phyloP scores from a whole-genome alignment of 108 stramenopile species.

The Cafeteria roenbergensis region DNA sequence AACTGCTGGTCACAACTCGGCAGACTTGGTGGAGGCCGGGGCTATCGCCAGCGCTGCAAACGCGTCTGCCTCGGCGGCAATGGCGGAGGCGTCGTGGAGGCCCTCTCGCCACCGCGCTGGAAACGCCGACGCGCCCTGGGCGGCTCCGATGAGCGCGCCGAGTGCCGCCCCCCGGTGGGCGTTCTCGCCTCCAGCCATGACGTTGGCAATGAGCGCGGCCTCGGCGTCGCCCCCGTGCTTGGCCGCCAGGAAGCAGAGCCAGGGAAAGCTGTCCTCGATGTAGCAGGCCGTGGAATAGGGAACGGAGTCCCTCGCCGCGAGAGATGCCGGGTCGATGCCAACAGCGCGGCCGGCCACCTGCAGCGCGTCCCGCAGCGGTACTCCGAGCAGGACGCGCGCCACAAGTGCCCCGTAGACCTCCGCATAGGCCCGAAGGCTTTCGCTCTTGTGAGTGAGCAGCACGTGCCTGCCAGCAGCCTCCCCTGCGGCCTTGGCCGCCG shows the following conservation, averaged over 20 bases:
- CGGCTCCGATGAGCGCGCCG: slow-evolving; percentile 63
- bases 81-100: too few relatives aligned
- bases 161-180: slow-evolving; percentile 62
- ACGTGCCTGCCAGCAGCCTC: slow-evolving; percentile 42
- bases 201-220: slow-evolving; percentile 57
- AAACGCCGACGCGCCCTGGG: slow-evolving; percentile 25
- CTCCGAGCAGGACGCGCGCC: background rate
- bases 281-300: slow-evolving; percentile 48
- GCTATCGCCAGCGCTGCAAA: too few relatives aligned
- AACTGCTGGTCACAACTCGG: too few relatives aligned
- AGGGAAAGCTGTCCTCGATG: slow-evolving; percentile 47
- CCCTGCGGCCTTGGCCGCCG: slow-evolving; percentile 42
- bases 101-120: background rate
- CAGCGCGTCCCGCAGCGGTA: background rate
- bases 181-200: slow-evolving; percentile 76
- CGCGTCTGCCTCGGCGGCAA: too few relatives aligned
- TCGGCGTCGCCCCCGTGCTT: slow-evolving; percentile 45
- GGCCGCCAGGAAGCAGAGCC: slow-evolving; percentile 50
- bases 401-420: background rate
- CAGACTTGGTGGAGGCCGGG: too few relatives aligned
- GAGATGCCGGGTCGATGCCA: background rate
- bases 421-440: background rate
- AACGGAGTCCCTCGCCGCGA: background rate
- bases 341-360: background rate
- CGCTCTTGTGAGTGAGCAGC: slow-evolving; percentile 8